phyloP scores from a whole-genome alignment of 2,329 filamentous ascomycete species.

The Cylindrodendrum hubeiense region DNA sequence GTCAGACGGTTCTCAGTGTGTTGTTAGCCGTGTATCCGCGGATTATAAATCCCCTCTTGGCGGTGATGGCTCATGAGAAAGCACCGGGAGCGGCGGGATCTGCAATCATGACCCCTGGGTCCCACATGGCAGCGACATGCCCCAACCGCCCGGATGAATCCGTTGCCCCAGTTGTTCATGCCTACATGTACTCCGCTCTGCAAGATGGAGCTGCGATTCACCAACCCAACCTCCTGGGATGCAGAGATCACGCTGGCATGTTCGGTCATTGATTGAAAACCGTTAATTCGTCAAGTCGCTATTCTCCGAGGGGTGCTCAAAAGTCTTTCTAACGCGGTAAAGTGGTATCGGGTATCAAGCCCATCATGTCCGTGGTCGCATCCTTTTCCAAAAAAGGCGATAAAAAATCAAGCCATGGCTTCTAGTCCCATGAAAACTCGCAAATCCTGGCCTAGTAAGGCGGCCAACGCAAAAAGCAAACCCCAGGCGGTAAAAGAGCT shows the following conservation, averaged over 20 bases:
- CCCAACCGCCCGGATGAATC: background rate
- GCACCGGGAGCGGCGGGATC: constrained; percentile 21
- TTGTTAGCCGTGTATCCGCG: constrained; percentile 3
- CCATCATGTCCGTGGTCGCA: constrained; percentile 16
- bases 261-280: background rate
- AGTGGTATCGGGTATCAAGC: constrained; percentile 36
- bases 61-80: background rate
- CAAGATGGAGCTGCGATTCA: background rate
- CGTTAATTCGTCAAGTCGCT: background rate
- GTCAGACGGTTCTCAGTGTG: background rate
- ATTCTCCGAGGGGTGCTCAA: background rate
- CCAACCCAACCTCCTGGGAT: background rate
- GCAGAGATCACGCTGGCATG: background rate
- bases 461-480: constrained; percentile 7
- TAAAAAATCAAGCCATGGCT: background rate
- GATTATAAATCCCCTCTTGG: constrained; percentile 15
- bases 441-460: constrained; percentile 3
- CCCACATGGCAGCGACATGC: background rate
- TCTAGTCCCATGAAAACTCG: background rate
- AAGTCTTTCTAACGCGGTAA: constrained; percentile 22
- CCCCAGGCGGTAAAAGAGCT: constrained; percentile 4
- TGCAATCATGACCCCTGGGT: constrained; percentile 10
- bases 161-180: background rate
- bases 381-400: background rate
- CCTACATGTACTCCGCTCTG: background rate